Evolutionary conservation across 2,329 filamentous ascomycete species (phyloP).

Genomic region (Talaromyces sp.): DNA sequence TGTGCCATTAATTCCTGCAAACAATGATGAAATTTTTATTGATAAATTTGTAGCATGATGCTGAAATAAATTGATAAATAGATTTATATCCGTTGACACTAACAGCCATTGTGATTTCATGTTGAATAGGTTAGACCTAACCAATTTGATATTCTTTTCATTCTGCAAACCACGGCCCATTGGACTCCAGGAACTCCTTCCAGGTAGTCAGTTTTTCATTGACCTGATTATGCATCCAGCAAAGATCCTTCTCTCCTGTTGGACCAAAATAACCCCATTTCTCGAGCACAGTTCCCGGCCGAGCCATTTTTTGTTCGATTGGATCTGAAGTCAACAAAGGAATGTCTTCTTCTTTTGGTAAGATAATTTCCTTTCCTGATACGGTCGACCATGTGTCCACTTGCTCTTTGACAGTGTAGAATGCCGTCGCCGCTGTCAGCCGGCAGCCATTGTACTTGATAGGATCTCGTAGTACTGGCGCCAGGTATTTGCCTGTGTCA

Average conservation of each 20-base stretch:
- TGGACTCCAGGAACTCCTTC: background rate
- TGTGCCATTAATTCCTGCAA: too few relatives aligned
- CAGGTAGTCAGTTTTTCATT: background rate
- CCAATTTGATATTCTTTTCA: background rate
- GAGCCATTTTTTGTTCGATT: background rate
- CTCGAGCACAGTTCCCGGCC: background rate
- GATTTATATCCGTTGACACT: too few relatives aligned
- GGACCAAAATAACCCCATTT: background rate
- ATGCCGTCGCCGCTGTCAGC: background rate
- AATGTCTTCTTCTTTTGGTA: background rate
- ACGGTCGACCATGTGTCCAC: background rate
- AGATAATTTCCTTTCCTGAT: background rate
- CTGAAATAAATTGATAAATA: too few relatives aligned
- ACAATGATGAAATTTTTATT: too few relatives aligned
- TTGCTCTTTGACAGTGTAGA: background rate
- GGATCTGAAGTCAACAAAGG: background rate
- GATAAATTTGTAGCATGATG: too few relatives aligned
- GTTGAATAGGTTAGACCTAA: too few relatives aligned
- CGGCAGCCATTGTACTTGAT: background rate
- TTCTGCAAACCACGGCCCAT: background rate
- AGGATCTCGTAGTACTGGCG: background rate
- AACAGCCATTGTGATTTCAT: too few relatives aligned
- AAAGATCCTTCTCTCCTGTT: background rate
- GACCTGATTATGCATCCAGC: background rate
- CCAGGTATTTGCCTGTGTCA: slow-evolving; percentile 32